These are phyloP conservation scores for Saururus chinensis DNA, from an alignment of 164 flowering plant genomes.

Conservation along the genomic window DNA sequence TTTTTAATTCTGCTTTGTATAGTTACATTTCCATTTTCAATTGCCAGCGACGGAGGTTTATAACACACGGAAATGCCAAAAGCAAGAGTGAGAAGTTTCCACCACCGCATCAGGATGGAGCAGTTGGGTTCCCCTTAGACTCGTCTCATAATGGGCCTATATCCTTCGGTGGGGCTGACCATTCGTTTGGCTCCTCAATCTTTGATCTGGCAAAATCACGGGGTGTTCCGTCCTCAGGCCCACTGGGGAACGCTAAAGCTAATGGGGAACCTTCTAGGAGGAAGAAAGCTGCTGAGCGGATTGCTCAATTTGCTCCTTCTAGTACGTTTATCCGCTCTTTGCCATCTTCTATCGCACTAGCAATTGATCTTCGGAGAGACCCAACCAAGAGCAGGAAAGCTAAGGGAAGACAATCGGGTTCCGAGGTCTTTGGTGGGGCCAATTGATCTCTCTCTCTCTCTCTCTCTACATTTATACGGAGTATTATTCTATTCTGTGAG, in stretches of 20 bases:
- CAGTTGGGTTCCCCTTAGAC: conserved; percentile 46
- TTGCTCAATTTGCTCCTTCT: conserved; percentile 34
- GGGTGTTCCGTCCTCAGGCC: conserved; percentile 17
- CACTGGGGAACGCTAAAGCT: conserved; percentile 20
- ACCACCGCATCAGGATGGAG: conserved; percentile 89
- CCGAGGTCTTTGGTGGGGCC: conserved; percentile 38
- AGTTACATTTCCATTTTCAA: not conserved
- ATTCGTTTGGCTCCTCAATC: conserved; percentile 44
- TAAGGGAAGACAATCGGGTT: conserved; percentile 33
- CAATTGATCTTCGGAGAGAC: conserved; percentile 28
- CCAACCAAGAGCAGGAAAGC: conserved; percentile 7
- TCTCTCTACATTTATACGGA: not conserved
- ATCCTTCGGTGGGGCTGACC: conserved; percentile 45
- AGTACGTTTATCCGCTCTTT: conserved; percentile 32
- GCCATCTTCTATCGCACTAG: conserved; percentile 36
- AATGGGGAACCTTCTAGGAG: conserved; percentile 31
- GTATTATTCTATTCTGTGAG: not conserved
- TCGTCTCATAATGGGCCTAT: conserved; percentile 38
- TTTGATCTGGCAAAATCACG: conserved; percentile 32
- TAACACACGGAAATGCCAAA: conserved; percentile 50
- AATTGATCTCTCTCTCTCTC: not conserved
- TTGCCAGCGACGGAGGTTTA: conserved; percentile 53
- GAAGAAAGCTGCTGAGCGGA: conserved; percentile 29
- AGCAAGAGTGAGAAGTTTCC: conserved; percentile 98
- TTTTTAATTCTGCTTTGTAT: not conserved